Evolutionary conservation across 495 filamentous ascomycete species (phyloP), one percentile per base, ranked within the genome.

Genomic region (Opeltia flavorubescens): DNA sequence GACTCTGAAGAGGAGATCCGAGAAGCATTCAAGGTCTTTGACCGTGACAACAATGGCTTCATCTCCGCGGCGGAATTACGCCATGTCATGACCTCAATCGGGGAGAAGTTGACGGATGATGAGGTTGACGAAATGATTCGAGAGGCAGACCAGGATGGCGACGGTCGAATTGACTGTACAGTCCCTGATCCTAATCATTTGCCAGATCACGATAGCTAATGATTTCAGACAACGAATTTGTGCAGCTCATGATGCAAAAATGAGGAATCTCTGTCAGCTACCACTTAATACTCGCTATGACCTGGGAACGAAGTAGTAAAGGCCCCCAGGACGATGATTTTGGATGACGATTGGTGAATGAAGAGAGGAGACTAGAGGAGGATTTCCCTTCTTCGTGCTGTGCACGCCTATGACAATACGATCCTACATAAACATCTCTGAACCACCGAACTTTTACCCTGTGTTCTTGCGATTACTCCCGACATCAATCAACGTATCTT

Each of bases 211-310:
- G 7, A 43, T 20, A n/a, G 30, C 40, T 11, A 46, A 5, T 7
- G 6, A 41, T 11, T 21, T 3, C 62, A 98, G 91, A 98, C 71
- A 96, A 98, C 75, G 91, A 98, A 72, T 98, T 98, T 64, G 91
- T 98, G 57, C 91, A 98, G 73, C 81, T 98, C 62, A 98, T 98
- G 91, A 95, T 98, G 89, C 91, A 98, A 80, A 98, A 98, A 75
- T 96, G 21, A 41, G 21, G 7, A 25, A 25, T 20, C 20, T 13
- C 25, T 21, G 25, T 8, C 18, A 11, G 15, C 5, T 41, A 21
- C 38, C 25, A 4, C 5, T 40, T 40, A 13, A 21, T 12, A 20
- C 13, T 12, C 13, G 6, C 1, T 41, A 7, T 21, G 3, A 21
- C 9, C 3, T 41, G 8, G 38, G 4, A 6, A 13, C 6, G 38